Evolutionary conservation across 306 rosid genomes (phyloP).

Genomic region (Citrullus amarus): DNA sequence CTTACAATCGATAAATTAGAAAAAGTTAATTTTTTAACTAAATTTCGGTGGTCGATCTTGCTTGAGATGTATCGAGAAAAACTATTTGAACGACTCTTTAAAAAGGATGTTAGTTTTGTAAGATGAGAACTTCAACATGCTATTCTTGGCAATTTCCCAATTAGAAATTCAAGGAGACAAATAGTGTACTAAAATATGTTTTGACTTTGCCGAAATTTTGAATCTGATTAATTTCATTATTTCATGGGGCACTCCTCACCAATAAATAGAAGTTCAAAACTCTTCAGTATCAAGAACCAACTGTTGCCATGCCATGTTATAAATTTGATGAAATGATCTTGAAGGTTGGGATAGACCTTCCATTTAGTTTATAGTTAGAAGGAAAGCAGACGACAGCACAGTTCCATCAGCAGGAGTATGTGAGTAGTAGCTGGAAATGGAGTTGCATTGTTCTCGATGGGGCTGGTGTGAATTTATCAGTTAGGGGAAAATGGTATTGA

Average conservation of each 20-base stretch:
- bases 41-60: too few species aligned
- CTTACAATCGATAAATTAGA: too few species aligned
- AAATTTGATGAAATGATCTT: not conserved
- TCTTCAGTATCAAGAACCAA: not conserved
- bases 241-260: not conserved
- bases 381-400: not conserved
- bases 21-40: too few species aligned
- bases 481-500: not conserved
- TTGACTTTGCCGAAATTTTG: not conserved
- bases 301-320: not conserved
- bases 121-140: too few species aligned
- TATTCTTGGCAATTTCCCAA: too few species aligned
- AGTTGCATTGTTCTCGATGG: not conserved
- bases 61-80: too few species aligned
- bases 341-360: not conserved
- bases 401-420: not conserved
- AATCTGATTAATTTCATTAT: not conserved
- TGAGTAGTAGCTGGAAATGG: not conserved
- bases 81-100: too few species aligned
- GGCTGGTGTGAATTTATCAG: not conserved
- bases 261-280: not conserved
- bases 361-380: not conserved
- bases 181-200: not conserved
- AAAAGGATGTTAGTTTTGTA: too few species aligned
- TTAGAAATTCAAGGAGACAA: too few species aligned